Conservation (phyloP, 805 yeast species). For the Lipomyces yamanashiensis region DNA sequence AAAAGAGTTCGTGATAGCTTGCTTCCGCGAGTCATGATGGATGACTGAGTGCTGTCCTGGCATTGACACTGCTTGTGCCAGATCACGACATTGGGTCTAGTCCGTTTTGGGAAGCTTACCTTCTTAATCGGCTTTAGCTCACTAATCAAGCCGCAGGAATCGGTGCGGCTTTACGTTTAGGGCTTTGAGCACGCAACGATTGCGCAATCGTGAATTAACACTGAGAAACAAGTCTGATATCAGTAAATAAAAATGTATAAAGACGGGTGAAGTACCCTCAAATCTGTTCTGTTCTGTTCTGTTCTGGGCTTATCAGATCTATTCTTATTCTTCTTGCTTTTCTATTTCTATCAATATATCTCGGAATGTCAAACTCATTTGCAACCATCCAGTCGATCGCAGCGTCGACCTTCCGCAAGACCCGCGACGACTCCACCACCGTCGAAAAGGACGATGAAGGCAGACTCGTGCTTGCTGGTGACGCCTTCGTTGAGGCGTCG, state of each 20-base stretch:
- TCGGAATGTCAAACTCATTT: conserved; percentile 31
- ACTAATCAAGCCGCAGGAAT: background rate
- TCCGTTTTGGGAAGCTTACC: background rate
- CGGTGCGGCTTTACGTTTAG: conserved; percentile 1
- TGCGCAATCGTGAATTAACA: background rate
- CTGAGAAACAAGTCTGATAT: too few relatives aligned
- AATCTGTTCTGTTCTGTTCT: background rate
- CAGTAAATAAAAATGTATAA: too few relatives aligned
- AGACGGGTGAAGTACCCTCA: background rate
- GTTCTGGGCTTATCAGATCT: background rate
- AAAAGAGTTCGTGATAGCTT: too few relatives aligned
- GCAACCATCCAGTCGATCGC: conserved; percentile 39
- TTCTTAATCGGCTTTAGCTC: background rate
- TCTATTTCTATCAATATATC: background rate
- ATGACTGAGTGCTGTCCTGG: too few relatives aligned
- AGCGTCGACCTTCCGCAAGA: conserved; percentile 39
- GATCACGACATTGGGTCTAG: too few relatives aligned
- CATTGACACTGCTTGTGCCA: too few relatives aligned
- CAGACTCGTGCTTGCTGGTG: conserved; percentile 35
- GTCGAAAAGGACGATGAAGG: conserved; percentile 33
- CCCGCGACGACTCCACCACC: conserved; percentile 31
- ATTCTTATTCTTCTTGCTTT: background rate
- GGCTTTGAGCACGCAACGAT: conserved; percentile 7
- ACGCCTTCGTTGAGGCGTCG: conserved; percentile 35
- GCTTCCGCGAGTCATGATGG: too few relatives aligned